Base-by-base conservation (phyloP, 305 asterid species). In the Salvia sclarea region DNA sequence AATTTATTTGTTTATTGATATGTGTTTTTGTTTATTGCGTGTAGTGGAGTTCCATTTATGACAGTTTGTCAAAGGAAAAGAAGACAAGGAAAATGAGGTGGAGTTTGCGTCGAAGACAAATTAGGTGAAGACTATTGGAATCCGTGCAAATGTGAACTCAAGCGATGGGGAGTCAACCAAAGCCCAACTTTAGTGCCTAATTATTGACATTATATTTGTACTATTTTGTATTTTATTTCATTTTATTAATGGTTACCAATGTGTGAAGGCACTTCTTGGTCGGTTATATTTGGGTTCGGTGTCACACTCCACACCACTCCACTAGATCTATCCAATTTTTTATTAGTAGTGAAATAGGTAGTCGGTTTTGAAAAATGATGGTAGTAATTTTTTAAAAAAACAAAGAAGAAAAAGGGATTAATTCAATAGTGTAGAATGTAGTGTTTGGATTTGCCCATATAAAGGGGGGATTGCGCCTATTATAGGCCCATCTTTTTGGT, bases 81-180 rank as follows among this genome's bases (percentile, higher is more conserved):
- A 55, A 22, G 69, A 50, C 64, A 31, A 62, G 14, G 50, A 13
- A 55, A 62, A 61, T 49, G 30, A 54, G 50, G 60, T 74, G 74
- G 74, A 62, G 61, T 52, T 60, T 38, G 58, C 40, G 58, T 50
- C 35, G 11, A 67, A 48, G 70, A 61, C 74, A 74, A 55, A 67
- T 43, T 68, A 41, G 73, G 61, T 16, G n/a, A 37, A 20, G 60
- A 18, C 38, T 41, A 16, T 73, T 38, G 79, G 44, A 30, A 47
- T 43, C 21, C 52, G 78, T 77, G 76, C 65, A 24, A 24, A 50
- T 59, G 66, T 58, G 73, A 64, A 64, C 24, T 21, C 18, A 3
- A 18, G 22, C 20, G 18, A 41, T 22, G 6, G 3, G 12, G 60
- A 74, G 74, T 68, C 74, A 68, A 68, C 70, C 31, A 11, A 37